These are phyloP conservation scores for Penicillium sp. DNA, from an alignment of 2,329 filamentous ascomycete genomes.

Conservation along the genomic window DNA sequence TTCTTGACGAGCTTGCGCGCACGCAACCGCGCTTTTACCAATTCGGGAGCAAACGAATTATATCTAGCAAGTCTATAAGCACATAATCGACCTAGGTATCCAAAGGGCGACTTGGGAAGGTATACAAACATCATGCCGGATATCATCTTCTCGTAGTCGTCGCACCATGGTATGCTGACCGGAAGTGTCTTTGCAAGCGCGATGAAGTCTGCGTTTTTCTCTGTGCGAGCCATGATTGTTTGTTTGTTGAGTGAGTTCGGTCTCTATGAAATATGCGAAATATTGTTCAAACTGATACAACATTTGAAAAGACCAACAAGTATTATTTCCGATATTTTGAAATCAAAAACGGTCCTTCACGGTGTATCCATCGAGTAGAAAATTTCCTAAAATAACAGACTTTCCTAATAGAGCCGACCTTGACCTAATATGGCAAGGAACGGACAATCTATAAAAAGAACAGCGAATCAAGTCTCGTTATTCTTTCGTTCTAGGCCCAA, in stretches of 20 bases:
- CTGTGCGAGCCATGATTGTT: background rate
- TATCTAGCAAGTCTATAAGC: background rate
- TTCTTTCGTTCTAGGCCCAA: too few species aligned
- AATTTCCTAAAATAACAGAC: background rate
- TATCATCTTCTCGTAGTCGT: conserved; percentile 12
- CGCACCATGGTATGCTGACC: conserved; percentile 2
- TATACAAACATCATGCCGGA: conserved; percentile 7
- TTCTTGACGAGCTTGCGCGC: conserved; percentile 9
- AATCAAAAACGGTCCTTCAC: too few species aligned
- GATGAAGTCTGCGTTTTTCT: background rate
- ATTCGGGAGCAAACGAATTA: conserved; percentile 7
- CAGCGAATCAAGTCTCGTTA: too few species aligned
- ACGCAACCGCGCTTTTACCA: conserved; percentile 6
- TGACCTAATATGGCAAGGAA: too few species aligned
- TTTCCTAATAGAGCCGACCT: background rate
- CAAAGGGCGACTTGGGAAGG: background rate
- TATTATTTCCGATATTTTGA: too few species aligned
- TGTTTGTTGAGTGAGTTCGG: too few species aligned
- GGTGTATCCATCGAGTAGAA: background rate
- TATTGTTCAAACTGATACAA: too few species aligned
- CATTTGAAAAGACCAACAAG: too few species aligned
- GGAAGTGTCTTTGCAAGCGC: conserved; percentile 1
- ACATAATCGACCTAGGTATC: background rate
- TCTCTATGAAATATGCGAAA: too few species aligned
- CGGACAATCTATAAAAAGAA: too few species aligned